Evolutionary conservation across 2,329 filamentous ascomycete species (phyloP), one percentile per base, ranked within the genome.

Genomic region (Aspergillus quadricinctus): DNA sequence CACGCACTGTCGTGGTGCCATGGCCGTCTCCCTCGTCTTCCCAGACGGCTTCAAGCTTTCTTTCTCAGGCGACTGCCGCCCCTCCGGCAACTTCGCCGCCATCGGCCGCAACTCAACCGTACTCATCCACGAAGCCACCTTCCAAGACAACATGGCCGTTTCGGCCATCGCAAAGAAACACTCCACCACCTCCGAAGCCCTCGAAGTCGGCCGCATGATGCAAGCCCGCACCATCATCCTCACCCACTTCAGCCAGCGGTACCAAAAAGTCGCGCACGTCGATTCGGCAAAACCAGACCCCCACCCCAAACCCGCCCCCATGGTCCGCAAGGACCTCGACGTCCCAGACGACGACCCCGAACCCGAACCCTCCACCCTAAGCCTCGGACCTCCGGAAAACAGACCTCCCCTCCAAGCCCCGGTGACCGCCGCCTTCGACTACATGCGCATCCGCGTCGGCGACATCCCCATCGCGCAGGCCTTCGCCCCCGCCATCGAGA

Each of bases 201-300:
- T 99, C 3, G 81, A 79, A 48, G 83, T 97, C 3, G 93, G 88
- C 1, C 80, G 82, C 11, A 76, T 79, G 48, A 99, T 99, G 94
- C 75, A 82, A 28, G 94, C 92, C 0, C 84, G 87, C 61, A 81
- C 89, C 17, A 87, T 94, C 17, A 77, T 99, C 54, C 80, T 99
- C 50, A 99, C 94, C 7, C 94, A 99, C 72, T 99, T 99, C 75
- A 92, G 88, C 54, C 94, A 99, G 77, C 83, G 94, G 7, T 99
- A 99, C 73, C 88, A 90, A 66, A 93, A 93, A 74, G 54, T 79
- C 85, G 35, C 86, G 83, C 1, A 76, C 80, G 2, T 72, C 84
- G 61, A 71, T 29, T 56, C 63, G 40, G 11, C 57, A 55, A 37
- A 59, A 55, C 23, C 55, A 55, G 10, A 53, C 45, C 23, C 49